Percentiles rank a stretch among this genome's conserved stretches.
Conservation (phyloP, 106 monocot genomes). For the Hemerocallis citrina region DNA sequence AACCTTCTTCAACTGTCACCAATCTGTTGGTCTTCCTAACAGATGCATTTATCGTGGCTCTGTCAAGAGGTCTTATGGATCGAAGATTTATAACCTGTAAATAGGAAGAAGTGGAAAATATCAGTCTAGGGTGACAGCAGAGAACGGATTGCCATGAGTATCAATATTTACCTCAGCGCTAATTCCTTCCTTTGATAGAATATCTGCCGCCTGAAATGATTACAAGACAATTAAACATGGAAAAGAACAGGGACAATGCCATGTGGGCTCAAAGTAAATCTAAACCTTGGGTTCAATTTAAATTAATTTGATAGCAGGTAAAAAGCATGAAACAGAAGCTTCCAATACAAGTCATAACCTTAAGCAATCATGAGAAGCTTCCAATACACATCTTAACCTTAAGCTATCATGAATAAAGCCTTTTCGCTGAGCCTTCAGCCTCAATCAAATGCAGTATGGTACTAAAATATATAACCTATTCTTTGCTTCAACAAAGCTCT, state of each 20-base stretch:
- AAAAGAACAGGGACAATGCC: not conserved
- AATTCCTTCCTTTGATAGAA: constrained; percentile 73
- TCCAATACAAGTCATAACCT: not conserved
- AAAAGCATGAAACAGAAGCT: not conserved
- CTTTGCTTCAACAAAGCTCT: not conserved
- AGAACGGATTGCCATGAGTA: not conserved
- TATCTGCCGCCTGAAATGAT: constrained; percentile 63
- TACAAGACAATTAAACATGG: not conserved
- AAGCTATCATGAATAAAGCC: not conserved
- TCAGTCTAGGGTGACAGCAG: not conserved
- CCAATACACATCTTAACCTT: too few relatives aligned
- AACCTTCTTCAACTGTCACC: constrained; percentile 91
- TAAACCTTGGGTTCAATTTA: not conserved
- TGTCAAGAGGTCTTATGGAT: constrained; percentile 86
- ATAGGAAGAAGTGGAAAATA: not conserved
- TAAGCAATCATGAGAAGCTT: too few relatives aligned
- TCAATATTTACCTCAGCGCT: constrained; percentile 48
- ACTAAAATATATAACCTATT: too few relatives aligned
- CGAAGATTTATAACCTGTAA: constrained; percentile 87
- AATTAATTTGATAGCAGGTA: not conserved
- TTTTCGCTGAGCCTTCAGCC: too few relatives aligned
- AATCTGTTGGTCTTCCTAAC: constrained; percentile 88
- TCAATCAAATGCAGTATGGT: too few relatives aligned
- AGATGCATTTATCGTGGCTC: constrained; percentile 73
- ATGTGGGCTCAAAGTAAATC: not conserved